Evolutionary conservation across 2,329 filamentous ascomycete genomes (phyloP).

Genomic region (Immersiporthe knoxdaviesiana): DNA sequence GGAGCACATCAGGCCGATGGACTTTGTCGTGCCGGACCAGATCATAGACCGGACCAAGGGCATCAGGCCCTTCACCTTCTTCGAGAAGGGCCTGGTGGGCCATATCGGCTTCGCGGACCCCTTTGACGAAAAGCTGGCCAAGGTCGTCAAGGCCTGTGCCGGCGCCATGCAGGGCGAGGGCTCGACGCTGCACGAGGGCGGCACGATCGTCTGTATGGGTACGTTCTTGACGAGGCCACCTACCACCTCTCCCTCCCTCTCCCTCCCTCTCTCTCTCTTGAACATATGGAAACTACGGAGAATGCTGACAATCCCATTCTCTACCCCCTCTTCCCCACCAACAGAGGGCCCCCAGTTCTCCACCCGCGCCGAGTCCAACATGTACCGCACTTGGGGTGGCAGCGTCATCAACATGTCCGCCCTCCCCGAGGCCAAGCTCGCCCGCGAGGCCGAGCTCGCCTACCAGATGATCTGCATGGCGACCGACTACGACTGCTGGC

Average conservation of each 20-base stretch:
- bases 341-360: conserved; percentile 97
- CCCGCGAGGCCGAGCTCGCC: conserved; percentile 91
- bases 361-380: conserved; percentile 90
- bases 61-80: conserved; percentile 92
- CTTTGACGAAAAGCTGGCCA: conserved; percentile 79
- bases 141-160: conserved; percentile 78
- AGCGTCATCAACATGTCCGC: conserved; percentile 98
- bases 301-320: neutral
- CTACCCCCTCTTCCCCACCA: neutral
- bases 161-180: conserved; percentile 78
- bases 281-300: neutral
- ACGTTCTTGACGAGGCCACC: conserved; percentile 38
- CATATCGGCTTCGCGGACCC: conserved; percentile 96
- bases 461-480: conserved; percentile 99
- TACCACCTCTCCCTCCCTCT: no score
- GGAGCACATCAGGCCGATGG: conserved; percentile 91
- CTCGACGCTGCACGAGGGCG: conserved; percentile 80
- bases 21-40: conserved; percentile 96
- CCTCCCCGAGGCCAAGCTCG: conserved; percentile 93
- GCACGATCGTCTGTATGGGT: conserved; percentile 92
- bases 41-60: conserved; percentile 98
- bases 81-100: conserved; percentile 86
- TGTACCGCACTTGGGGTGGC: conserved; percentile 94
- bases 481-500: conserved; percentile 99
- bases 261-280: neutral